Conservation (phyloP, 352 stramenopile genomes). For the Phytophthora parvispora region DNA sequence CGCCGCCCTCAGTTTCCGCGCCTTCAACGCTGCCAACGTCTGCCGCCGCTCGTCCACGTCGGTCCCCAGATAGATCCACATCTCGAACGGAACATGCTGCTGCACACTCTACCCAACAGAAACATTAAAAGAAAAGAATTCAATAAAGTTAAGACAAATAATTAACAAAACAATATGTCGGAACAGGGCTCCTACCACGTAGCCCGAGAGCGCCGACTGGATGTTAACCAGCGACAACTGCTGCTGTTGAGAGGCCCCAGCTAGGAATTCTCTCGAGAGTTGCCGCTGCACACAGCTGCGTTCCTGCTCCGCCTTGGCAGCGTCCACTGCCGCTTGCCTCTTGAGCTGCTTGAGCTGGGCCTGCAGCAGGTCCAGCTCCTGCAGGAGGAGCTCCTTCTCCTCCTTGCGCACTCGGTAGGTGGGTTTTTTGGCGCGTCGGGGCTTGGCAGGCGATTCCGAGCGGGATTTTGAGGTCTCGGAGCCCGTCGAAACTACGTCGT, state of each 20-base stretch:
- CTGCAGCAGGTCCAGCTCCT: slow-evolving; percentile 39
- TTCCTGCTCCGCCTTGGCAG: slow-evolving; percentile 17
- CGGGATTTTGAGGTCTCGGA: slow-evolving; percentile 2
- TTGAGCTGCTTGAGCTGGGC: slow-evolving; percentile 38
- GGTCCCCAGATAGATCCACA: slow-evolving; percentile 51
- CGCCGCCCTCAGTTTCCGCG: slow-evolving; percentile 29
- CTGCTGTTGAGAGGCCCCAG: slow-evolving; percentile 15
- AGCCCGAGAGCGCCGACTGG: slow-evolving; percentile 42
- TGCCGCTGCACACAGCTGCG: slow-evolving; percentile 9
- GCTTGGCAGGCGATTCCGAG: slow-evolving; percentile 3
- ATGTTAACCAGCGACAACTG: slow-evolving; percentile 42
- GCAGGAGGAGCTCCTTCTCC: slow-evolving; percentile 43
- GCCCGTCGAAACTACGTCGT: slow-evolving; percentile 8
- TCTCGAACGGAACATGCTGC: slow-evolving; percentile 46
- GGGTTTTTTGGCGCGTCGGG: slow-evolving; percentile 24
- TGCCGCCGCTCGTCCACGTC: slow-evolving; percentile 39
- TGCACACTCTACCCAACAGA: slow-evolving; percentile 35
- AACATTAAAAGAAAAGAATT: background rate
- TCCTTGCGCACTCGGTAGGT: slow-evolving; percentile 42
- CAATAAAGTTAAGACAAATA: background rate
- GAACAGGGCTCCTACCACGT: slow-evolving; percentile 19
- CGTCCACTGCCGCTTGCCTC: slow-evolving; percentile 9
- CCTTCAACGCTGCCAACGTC: slow-evolving; percentile 44
- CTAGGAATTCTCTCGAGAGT: slow-evolving; percentile 21
- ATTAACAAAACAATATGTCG: background rate